Base-by-base conservation (phyloP, 441 rosid genomes). In the Flueggea neowawraea region DNA sequence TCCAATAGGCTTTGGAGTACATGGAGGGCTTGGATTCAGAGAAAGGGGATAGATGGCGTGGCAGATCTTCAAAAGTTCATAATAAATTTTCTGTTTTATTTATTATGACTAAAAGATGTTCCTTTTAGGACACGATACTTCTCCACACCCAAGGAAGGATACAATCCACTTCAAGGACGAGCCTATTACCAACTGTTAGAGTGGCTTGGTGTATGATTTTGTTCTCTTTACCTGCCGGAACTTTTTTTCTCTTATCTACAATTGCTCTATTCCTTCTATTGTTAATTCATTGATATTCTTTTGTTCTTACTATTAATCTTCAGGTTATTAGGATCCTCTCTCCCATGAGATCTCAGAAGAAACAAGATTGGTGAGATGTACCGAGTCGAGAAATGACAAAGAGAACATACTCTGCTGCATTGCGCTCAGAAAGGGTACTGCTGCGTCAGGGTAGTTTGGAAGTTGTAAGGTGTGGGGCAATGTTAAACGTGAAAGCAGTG, bases 281-380 rank as follows among this genome's bases (percentile, higher is more conserved):
- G 39, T 33, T 33, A 33, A 33, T 33, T 33, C 39, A 33, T 6
- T 33, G 39, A 33, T 33, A 33, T 33, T 33, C 6, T 33, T 33
- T 33, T 33, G 39, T 58, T 44, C 2, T 41, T 12, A 45, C 49
- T 71, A 53, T 66, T 33, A 48, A 58, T 56, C 51, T 45, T 60
- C 84, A 95, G 99, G 95, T 91, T 58, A 88, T 95, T 12, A 87
- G 96, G 70, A 91, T 95, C 68, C 98, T 89, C 74, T 95, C 99
- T 65, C 97, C 98, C 55, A 86, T 91, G 93, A 84, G 98, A 75
- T 77, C 96, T 47, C 39, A 82, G 67, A 80, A 87, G 75, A 75
- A 82, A 62, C 86, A 85, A 68, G 94, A 82, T 64, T 91, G 99
- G 98, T 88, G 91, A 43, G 86, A 88, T 59, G 85, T 95, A 67